Evolutionary conservation across 208 protist genomes (phyloP), one percentile per base, ranked within the genome.

Genomic region (Crithidia thermophila): DNA sequence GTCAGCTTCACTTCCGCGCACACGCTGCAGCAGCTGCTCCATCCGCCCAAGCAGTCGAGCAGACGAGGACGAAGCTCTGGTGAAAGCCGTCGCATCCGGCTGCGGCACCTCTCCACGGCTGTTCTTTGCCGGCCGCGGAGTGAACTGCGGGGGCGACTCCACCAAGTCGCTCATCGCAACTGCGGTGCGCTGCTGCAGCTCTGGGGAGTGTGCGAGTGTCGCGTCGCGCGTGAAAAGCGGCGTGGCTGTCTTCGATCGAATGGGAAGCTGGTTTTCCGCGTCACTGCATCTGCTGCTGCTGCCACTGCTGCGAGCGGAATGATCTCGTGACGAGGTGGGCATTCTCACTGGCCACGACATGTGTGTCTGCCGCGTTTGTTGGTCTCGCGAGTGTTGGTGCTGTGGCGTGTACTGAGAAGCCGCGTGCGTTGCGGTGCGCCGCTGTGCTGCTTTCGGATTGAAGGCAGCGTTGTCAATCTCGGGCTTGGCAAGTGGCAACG

Each of bases 21-120:
- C 52, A 6, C 69, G 69, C 9, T 39, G 11, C 18, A 69, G 61
- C 46, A 75, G 42, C 21, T 25, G 53, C 55, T 75, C 69, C 69
- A 75, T 75, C 34, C 65, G 60, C 20, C 69, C 50, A 5, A 75
- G 39, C 21, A 75, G 45, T 6, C 39, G 69, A 9, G 33, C 21
- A 0, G 4, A 9, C 43, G 42, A 5, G 42, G 21, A 5, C 20
- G 11, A 16, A 39, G 37, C n/a, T n/a, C n/a, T n/a, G n/a, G n/a
- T n/a, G n/a, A n/a, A n/a, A n/a, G n/a, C n/a, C n/a, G n/a, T n/a
- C n/a, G n/a, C n/a, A n/a, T n/a, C n/a, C n/a, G n/a, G n/a, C n/a
- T n/a, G n/a, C n/a, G n/a, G n/a, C n/a, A n/a, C n/a, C n/a, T n/a
- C n/a, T n/a, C n/a, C n/a, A n/a, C n/a, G n/a, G n/a, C n/a, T n/a